Evolutionary conservation across 2,329 filamentous ascomycete species (phyloP), one percentile per base, ranked within the genome.

Genomic region (Kalaharituber pfeilii): DNA sequence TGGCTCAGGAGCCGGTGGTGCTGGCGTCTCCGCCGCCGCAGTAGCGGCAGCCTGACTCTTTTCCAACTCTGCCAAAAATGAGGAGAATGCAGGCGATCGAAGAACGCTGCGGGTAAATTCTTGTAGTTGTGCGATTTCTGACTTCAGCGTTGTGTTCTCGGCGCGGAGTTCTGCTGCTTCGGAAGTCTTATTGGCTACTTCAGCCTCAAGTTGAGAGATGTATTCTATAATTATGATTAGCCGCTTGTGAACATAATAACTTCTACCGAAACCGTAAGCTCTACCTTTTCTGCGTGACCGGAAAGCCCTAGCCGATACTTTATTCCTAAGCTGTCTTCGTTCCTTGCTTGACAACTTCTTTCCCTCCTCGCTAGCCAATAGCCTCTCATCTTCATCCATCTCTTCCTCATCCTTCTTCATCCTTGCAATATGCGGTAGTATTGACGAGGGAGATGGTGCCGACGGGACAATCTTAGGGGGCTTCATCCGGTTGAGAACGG

Each of bases 321-420:
- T 98, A 77, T 98, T 98, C 60, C 91, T 80, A n/a, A 98, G 77
- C 70, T 96, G 91, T 62, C 91, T 82, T 57, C 91, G 82, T 71
- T 96, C 88, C 72, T 96, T 96, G 74, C 86, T 94, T 70, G 82
- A 91, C n/a, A 98, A 77, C 74, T 95, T 95, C 81, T 98, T 98
- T 65, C 89, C 91, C 71, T 95, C 89, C 65, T 98, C 91, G 57
- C 87, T 95, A n/a, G 86, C 86, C 49, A 95, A 75, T 8, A 95
- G 75, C 62, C 86, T 78, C 74, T 96, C 91, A 64, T 96, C 91
- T 68, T 95, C 89, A 63, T 98, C 91, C 89, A 98, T 96, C 52
- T 96, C 89, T 58, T 95, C 88, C 65, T 96, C 88, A 45, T 95
- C 87, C 75, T 96, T 96, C 75, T 82, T 88, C 59, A 78, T 71